Evolutionary conservation across 495 filamentous ascomycete species (phyloP).

Genomic region (Hypoxylon intermedium): DNA sequence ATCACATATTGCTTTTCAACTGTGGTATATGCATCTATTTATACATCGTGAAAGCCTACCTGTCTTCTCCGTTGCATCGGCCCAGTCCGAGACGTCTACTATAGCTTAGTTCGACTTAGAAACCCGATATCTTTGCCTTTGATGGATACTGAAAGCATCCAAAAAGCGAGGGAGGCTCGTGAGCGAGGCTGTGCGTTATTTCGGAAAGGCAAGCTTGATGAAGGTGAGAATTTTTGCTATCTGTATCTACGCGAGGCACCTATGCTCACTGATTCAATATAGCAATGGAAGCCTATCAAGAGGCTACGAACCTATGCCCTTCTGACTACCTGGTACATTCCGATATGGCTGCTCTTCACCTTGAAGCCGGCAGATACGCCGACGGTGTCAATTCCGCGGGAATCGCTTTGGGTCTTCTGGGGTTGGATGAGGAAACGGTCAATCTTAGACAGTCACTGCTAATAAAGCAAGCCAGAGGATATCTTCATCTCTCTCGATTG

Average conservation of each 20-base stretch:
- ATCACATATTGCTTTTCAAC: no score
- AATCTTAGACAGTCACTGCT: slow-evolving; percentile 35
- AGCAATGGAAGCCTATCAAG: slow-evolving; percentile 42
- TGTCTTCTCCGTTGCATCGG: no score
- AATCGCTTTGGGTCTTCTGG: slow-evolving; percentile 37
- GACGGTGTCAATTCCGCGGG: slow-evolving; percentile 30
- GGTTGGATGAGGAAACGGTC: not conserved
- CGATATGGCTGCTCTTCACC: slow-evolving; percentile 44
- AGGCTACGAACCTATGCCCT: slow-evolving; percentile 36
- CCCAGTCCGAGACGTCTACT: no score
- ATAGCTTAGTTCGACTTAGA: no score
- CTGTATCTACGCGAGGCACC: not conserved
- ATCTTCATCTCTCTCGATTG: slow-evolving; percentile 35
- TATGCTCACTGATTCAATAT: not conserved
- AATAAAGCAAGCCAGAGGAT: slow-evolving; percentile 38
- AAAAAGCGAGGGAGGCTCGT: not conserved
- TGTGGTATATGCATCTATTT: no score
- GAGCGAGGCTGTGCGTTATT: slow-evolving; percentile 15
- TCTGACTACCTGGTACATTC: slow-evolving; percentile 39
- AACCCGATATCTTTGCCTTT: no score
- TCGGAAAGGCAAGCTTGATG: not conserved
- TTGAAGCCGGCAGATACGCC: slow-evolving; percentile 45
- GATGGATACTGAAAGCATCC: not conserved
- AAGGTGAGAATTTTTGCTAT: slow-evolving; percentile 1
- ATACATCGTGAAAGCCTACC: no score